Evolutionary conservation across 441 rosid genomes (phyloP).

Genomic region (Adansonia gregorii): DNA sequence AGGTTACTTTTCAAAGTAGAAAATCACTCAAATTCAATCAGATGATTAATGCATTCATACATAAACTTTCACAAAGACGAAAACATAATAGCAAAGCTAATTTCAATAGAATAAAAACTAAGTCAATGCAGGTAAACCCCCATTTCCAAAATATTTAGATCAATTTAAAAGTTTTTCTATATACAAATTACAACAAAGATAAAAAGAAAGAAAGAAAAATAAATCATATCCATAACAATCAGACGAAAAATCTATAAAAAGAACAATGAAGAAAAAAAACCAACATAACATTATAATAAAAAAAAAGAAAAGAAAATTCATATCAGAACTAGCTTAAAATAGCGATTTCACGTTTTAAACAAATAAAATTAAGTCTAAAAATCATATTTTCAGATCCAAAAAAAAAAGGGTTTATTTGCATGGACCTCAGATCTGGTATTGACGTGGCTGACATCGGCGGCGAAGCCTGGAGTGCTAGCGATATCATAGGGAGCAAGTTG

Average conservation of each 20-base stretch:
- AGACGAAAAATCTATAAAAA: neutral
- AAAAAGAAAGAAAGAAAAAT: neutral
- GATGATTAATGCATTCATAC: neutral
- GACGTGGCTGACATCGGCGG: slow-evolving; percentile 91
- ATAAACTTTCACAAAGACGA: neutral
- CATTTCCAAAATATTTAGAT: neutral
- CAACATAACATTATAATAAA: neutral
- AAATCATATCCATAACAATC: neutral
- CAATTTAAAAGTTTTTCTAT: neutral
- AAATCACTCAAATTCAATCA: neutral
- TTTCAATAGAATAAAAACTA: neutral
- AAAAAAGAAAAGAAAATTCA: neutral
- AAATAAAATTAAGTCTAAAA: neutral
- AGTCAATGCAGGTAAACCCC: neutral
- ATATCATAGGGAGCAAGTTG: slow-evolving; percentile 78
- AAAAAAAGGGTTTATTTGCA: neutral
- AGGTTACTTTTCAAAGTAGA: neutral
- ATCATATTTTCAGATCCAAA: neutral
- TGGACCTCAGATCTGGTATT: slow-evolving; percentile 82
- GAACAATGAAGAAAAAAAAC: neutral
- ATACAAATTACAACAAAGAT: neutral
- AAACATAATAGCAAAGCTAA: neutral
- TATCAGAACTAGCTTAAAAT: neutral
- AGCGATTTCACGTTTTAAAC: neutral
- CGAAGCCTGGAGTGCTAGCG: slow-evolving; percentile 87